Base-by-base conservation (phyloP, 306 rosid species). In the Styphnolobium japonicum region DNA sequence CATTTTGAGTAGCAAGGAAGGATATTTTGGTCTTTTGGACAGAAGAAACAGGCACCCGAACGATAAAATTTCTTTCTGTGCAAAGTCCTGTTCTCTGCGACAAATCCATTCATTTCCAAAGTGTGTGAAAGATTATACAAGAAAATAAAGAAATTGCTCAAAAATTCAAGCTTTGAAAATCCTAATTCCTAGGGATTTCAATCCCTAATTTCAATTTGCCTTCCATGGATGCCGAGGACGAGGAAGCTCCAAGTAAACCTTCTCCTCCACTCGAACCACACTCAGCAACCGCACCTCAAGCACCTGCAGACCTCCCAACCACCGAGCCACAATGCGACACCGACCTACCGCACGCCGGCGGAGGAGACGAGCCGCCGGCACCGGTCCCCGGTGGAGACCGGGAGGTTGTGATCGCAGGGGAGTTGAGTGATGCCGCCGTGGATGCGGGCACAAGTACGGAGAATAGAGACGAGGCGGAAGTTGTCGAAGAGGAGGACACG, bases 141-240 rank as follows among this genome's bases (percentile, higher is more conserved):
- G n/a, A n/a, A n/a, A n/a, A n/a, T n/a, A n/a, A n/a, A n/a, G n/a
- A 19, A 53, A 21, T 53, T 21, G 61, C 8, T 53, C 10, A 53
- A 43, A 37, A 67, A 22, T 6, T 23, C 22, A 15, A 42, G 56
- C 39, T 63, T 16, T 11, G 25, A 63, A n/a, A n/a, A 76, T 62
- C 37, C 63, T 6, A 1, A 15, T 73, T 68, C 46, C 75, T 78
- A 83, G 92, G 90, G 86, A 77, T 88, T 89, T 81, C 73, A 64
- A 72, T 68, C 46, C 73, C 46, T 53, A 48, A 45, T 79, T 65
- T 55, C 57, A 76, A 73, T 77, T 73, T 61, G 36, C 40, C 40
- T 39, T 31, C 7, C 45, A 92, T 92, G 97, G 90, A 88, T 27
- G 83, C 69, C 71, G 92, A 89, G 4, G 94, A 85, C 10, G 90